Evolutionary conservation across 805 yeast species (phyloP), one percentile per base, ranked within the genome.

Genomic region (Yarrowia porcina): DNA sequence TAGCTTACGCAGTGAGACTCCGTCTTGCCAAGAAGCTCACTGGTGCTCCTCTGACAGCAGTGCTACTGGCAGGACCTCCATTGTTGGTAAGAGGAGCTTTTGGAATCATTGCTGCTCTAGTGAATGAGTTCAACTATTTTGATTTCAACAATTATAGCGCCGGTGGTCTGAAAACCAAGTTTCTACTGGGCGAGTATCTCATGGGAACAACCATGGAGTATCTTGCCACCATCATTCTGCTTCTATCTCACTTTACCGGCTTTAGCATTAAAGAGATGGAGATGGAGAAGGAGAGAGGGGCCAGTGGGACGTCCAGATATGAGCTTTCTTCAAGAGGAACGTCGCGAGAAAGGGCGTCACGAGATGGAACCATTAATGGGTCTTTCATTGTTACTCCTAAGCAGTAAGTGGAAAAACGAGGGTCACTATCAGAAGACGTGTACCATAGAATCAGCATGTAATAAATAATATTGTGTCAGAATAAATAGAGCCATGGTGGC

Each of bases 181-280:
- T 50, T 17, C 32, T 50, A 8, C 11, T 50, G 0, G 57, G 57
- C 2, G 57, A 50, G 32, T 50, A 50, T 25, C 30, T 50, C 13
- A 50, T 50, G 57, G 57, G 57, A 17, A 35, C 57, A 21, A 50
- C 57, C 33, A 50, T 50, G 57, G 57, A 50, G 42, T 50, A 50
- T 11, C 21, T 50, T 21, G 57, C 57, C 4, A 50, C 57, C 10
- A 32, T 35, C 4, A 10, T 50, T 3, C 7, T 50, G 30, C n/a
- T 50, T 3, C 15, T 50, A n/a, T 50, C 57, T 4, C 57, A 50
- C n/a, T 50, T 50, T n/a, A 11, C 57, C 4, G 11, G 32, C 13
- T 50, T 50, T 12, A 50, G 57, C 32, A 12, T n/a, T n/a, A n/a
- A n/a, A n/a, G n/a, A 4, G 4, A 11, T 12, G 13, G 59, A 52